Evolutionary conservation across 106 monocot species (phyloP).

Genomic region (Dendrobium huoshanense): DNA sequence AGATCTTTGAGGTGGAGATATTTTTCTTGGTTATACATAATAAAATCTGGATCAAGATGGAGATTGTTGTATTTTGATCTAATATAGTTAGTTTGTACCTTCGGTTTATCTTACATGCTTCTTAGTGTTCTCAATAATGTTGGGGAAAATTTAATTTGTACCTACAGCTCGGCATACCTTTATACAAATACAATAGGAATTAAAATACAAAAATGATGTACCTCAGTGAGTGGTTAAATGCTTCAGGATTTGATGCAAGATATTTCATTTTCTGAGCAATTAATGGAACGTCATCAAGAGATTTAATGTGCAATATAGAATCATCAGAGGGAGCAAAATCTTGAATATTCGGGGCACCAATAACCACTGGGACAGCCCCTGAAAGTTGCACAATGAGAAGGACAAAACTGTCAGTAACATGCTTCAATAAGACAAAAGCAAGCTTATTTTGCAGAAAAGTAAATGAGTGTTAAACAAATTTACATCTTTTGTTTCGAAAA

Average conservation of each 20-base stretch:
- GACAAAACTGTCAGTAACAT: background rate
- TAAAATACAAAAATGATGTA: slow-evolving; percentile 13
- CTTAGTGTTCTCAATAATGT: no score
- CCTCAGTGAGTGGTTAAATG: slow-evolving; percentile 73
- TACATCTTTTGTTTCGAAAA: background rate
- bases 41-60: no score
- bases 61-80: no score
- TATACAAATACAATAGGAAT: background rate
- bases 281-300: slow-evolving; percentile 34
- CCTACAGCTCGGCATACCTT: background rate
- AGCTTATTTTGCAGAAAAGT: background rate
- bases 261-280: slow-evolving; percentile 68
- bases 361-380: slow-evolving; percentile 80
- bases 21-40: no score
- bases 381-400: slow-evolving; percentile 8
- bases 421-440: background rate
- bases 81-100: no score
- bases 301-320: slow-evolving; percentile 73
- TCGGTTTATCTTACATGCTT: no score
- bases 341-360: slow-evolving; percentile 94
- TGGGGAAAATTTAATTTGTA: no score
- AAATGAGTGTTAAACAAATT: background rate
- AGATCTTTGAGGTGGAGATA: no score
- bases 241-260: slow-evolving; percentile 60
- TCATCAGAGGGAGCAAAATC: slow-evolving; percentile 70